Evolutionary conservation across 768 basidiomycete species (phyloP).

Genomic region (Amanita fuliginea): DNA sequence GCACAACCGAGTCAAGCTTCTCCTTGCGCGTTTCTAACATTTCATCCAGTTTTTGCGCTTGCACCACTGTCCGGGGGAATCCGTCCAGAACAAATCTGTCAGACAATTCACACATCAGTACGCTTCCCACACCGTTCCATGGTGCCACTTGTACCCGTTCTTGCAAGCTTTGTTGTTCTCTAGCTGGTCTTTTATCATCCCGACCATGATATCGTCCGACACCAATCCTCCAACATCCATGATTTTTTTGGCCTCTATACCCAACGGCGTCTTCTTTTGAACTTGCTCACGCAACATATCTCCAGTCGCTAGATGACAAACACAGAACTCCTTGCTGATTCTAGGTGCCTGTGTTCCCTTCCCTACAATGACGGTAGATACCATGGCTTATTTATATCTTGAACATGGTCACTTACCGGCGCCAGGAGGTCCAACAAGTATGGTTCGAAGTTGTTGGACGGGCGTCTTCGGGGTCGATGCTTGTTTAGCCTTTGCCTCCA

Average conservation of each 20-base stretch:
- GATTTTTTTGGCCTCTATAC: conserved; percentile 90
- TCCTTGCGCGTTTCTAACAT: conserved; percentile 82
- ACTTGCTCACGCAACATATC: conserved; percentile 99
- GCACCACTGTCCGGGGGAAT: conserved; percentile 96
- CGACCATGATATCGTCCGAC: conserved; percentile 92
- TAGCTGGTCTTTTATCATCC: conserved; percentile 94
- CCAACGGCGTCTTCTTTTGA: conserved; percentile 73
- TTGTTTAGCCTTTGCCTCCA: conserved; percentile 60
- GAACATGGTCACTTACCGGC: conserved; percentile 52
- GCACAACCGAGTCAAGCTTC: conserved; percentile 84
- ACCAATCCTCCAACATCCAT: conserved; percentile 97
- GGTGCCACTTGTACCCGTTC: conserved; percentile 67
- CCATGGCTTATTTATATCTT: neutral
- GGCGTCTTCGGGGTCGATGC: conserved; percentile 35
- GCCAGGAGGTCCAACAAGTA: conserved; percentile 94
- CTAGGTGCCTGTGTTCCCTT: conserved; percentile 97
- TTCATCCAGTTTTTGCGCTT: conserved; percentile 89
- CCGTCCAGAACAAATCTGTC: conserved; percentile 94
- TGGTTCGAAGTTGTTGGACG: conserved; percentile 74
- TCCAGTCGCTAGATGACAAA: conserved; percentile 97
- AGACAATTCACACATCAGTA: neutral
- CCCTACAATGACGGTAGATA: conserved; percentile 33
- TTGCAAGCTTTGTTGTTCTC: conserved; percentile 88
- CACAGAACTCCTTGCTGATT: conserved; percentile 87
- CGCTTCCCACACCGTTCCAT: neutral